phyloP scores from a whole-genome alignment of 495 filamentous ascomycete genomes.

The Letharia lupina region DNA sequence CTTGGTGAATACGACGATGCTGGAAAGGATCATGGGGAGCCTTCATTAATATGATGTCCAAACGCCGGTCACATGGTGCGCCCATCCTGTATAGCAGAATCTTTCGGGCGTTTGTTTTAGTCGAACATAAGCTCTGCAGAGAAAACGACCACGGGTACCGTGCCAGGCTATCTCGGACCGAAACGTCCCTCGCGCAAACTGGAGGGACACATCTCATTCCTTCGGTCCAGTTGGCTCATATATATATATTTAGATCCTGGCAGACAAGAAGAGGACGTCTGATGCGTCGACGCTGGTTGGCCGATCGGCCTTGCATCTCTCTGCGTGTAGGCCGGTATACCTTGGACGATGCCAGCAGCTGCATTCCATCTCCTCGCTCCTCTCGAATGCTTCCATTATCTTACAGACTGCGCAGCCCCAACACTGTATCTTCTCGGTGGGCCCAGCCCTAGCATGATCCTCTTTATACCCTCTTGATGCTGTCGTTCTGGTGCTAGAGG shows the following conservation, averaged over 20 bases:
- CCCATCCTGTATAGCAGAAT: neutral
- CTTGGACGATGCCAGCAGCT: neutral
- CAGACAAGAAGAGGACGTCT: neutral
- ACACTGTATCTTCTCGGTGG: neutral
- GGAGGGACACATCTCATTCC: neutral
- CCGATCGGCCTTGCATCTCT: neutral
- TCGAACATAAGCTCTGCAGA: neutral
- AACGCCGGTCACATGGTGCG: neutral
- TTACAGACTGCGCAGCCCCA: too few species aligned
- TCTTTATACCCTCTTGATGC: neutral
- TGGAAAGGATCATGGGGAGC: neutral
- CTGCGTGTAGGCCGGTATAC: neutral
- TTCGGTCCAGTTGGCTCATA: neutral
- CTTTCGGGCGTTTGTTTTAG: neutral
- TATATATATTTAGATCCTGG: neutral
- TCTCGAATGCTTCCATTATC: neutral
- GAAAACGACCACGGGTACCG: neutral
- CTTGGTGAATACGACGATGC: neutral
- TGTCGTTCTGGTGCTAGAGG: neutral
- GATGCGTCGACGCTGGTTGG: neutral
- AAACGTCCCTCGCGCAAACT: neutral
- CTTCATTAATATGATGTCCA: neutral
- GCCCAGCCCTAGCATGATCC: neutral
- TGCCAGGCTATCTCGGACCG: neutral
- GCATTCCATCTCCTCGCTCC: neutral